Conservation (phyloP, 257 asterid species). For the Plantago elongata region DNA sequence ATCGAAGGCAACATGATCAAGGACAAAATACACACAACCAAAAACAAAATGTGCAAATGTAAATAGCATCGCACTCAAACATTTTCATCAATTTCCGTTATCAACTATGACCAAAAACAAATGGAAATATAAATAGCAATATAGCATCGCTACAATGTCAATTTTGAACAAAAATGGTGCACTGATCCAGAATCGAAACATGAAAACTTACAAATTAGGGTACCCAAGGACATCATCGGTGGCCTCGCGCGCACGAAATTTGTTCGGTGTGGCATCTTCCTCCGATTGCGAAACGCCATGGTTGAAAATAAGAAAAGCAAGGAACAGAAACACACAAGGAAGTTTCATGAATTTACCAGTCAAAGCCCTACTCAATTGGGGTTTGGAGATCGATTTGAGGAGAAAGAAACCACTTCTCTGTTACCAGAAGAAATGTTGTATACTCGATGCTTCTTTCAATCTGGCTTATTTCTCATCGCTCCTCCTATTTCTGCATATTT, state of each 20-base stretch:
- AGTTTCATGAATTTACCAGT: conserved; percentile 4
- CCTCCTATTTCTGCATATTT: too few relatives aligned
- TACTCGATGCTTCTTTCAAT: too few relatives aligned
- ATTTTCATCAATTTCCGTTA: too few relatives aligned
- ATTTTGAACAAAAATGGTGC: conserved; percentile 8
- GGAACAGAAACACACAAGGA: conserved; percentile 8
- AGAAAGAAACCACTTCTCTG: not conserved
- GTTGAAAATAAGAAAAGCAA: conserved; percentile 45
- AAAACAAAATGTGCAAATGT: not conserved
- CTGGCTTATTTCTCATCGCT: too few relatives aligned
- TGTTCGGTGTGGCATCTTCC: conserved; percentile 62
- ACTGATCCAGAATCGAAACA: not conserved
- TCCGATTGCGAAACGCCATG: conserved; percentile 58
- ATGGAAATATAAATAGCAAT: too few relatives aligned
- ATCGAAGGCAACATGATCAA: conserved; percentile 19
- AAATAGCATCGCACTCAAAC: not conserved
- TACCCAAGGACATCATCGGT: conserved; percentile 84
- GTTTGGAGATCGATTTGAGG: not conserved
- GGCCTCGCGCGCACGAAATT: conserved; percentile 93
- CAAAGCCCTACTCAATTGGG: not conserved
- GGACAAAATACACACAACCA: not conserved
- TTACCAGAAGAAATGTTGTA: not conserved
- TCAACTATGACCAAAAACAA: too few relatives aligned
- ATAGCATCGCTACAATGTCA: conserved; percentile 7
- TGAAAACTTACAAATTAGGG: conserved; percentile 68